A percentile compares a stretch with the other conserved stretches of the same genome.
Evolutionary conservation across 2,329 filamentous ascomycete genomes (phyloP).

Genomic region (Fonsecaea erecta): DNA sequence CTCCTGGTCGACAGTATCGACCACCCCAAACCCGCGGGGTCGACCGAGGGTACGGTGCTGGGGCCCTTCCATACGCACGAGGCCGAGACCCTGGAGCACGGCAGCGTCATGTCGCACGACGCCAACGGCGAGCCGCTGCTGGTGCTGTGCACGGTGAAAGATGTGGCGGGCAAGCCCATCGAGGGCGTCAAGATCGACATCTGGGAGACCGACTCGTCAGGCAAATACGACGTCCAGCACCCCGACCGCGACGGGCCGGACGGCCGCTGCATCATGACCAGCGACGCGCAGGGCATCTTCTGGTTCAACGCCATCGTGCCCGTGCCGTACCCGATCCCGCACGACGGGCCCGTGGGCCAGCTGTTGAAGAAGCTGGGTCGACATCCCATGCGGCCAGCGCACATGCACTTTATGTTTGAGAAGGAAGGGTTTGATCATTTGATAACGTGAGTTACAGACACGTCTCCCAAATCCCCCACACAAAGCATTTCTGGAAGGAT

Average conservation of each 20-base stretch:
- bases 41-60: slow-evolving; percentile 78
- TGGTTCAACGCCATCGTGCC: slow-evolving; percentile 87
- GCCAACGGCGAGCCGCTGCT: slow-evolving; percentile 71
- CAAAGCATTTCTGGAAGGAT: too few species aligned
- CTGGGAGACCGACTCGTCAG: slow-evolving; percentile 83
- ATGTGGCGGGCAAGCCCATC: slow-evolving; percentile 67
- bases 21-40: slow-evolving; percentile 73
- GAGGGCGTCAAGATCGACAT: slow-evolving; percentile 73
- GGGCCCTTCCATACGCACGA: slow-evolving; percentile 86
- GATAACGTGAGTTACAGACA: slow-evolving; percentile 70
- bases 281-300: slow-evolving; percentile 73
- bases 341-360: slow-evolving; percentile 81
- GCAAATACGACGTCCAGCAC: slow-evolving; percentile 82
- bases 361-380: slow-evolving; percentile 68
- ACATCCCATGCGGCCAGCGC: slow-evolving; percentile 77
- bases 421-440: slow-evolving; percentile 78
- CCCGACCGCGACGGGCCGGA: slow-evolving; percentile 66
- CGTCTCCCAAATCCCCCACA: background rate
- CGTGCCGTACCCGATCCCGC: slow-evolving; percentile 82
- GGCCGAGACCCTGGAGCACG: slow-evolving; percentile 60
- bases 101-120: slow-evolving; percentile 69
- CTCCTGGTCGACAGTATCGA: slow-evolving; percentile 82
- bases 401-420: slow-evolving; percentile 89
- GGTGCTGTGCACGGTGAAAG: slow-evolving; percentile 72
- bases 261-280: slow-evolving; percentile 72